phyloP scores from a whole-genome alignment of 1,284 basidiomycete genomes.

The Austropuccinia psidii region DNA sequence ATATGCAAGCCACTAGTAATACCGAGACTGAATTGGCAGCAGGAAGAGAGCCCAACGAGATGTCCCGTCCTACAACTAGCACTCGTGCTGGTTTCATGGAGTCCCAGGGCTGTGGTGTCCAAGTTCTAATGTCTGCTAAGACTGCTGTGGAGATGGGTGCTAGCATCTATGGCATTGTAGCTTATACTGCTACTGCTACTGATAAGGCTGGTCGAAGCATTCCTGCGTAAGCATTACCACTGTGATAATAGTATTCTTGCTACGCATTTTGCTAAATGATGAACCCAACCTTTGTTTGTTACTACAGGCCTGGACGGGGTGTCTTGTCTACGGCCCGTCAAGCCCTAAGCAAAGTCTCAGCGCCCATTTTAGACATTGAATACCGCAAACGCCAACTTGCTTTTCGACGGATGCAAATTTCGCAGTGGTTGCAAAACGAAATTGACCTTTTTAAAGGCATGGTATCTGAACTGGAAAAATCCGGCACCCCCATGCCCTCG shows the following conservation, averaged over 20 bases:
- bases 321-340: conserved; percentile 78
- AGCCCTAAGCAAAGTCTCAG: conserved; percentile 56
- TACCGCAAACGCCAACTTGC: conserved; percentile 83
- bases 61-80: conserved; percentile 93
- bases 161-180: conserved; percentile 85
- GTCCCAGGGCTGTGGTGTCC: conserved; percentile 90
- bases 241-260: conserved; percentile 7
- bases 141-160: conserved; percentile 89
- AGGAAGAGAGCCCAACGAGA: conserved; percentile 95
- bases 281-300: conserved; percentile 38
- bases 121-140: conserved; percentile 92
- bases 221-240: conserved; percentile 41
- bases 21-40: conserved; percentile 94
- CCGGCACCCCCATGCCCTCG: conserved; percentile 55
- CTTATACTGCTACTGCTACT: conserved; percentile 89
- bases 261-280: not conserved
- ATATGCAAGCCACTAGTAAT: conserved; percentile 99
- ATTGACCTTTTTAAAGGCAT: conserved; percentile 72
- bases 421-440: conserved; percentile 86
- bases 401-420: conserved; percentile 87
- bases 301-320: conserved; percentile 70
- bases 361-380: conserved; percentile 66
- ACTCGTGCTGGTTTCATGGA: conserved; percentile 90
- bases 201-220: conserved; percentile 48
- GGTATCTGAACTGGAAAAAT: conserved; percentile 56